Evolutionary conservation across 768 basidiomycete species (phyloP).

Genomic region (Kondoa subrosea): DNA sequence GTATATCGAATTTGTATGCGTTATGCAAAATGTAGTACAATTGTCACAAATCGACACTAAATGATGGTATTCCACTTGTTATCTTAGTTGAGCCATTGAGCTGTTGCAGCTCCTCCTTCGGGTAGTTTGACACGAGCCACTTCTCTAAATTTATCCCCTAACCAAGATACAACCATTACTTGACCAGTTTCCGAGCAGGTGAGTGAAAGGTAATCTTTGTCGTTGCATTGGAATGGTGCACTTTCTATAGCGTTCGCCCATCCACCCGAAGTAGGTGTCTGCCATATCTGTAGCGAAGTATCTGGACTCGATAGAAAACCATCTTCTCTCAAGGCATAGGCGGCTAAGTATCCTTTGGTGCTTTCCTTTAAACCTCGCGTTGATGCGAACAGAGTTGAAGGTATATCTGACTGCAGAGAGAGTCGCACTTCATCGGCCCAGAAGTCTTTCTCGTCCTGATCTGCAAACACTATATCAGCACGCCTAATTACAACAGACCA

Average conservation of each 20-base stretch:
- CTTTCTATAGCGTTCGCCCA: constrained; percentile 30
- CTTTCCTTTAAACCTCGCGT: constrained; percentile 23
- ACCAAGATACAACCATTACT: constrained; percentile 18
- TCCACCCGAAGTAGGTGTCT: constrained; percentile 28
- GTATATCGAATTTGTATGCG: not conserved
- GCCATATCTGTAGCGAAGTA: constrained; percentile 15
- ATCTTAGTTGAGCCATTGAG: not conserved
- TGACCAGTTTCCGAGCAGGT: constrained; percentile 28
- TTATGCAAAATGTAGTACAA: not conserved
- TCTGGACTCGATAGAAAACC: constrained; percentile 11
- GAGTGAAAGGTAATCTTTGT: constrained; percentile 21
- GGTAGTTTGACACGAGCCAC: constrained; percentile 2
- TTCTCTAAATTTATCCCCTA: not conserved
- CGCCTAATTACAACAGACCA: too few relatives aligned
- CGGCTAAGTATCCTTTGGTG: constrained; percentile 26
- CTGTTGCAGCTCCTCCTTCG: not conserved
- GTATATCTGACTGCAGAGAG: constrained; percentile 10
- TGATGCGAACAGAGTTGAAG: constrained; percentile 25
- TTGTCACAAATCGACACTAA: constrained; percentile 6
- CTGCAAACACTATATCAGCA: too few relatives aligned
- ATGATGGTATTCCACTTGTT: too few relatives aligned
- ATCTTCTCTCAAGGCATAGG: constrained; percentile 15
- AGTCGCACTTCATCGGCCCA: constrained; percentile 28
- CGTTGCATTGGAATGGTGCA: constrained; percentile 12
- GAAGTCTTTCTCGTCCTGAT: constrained; percentile 14